phyloP scores from a whole-genome alignment of 2,329 filamentous ascomycete genomes.

The Lasiodiplodia theobromae region DNA sequence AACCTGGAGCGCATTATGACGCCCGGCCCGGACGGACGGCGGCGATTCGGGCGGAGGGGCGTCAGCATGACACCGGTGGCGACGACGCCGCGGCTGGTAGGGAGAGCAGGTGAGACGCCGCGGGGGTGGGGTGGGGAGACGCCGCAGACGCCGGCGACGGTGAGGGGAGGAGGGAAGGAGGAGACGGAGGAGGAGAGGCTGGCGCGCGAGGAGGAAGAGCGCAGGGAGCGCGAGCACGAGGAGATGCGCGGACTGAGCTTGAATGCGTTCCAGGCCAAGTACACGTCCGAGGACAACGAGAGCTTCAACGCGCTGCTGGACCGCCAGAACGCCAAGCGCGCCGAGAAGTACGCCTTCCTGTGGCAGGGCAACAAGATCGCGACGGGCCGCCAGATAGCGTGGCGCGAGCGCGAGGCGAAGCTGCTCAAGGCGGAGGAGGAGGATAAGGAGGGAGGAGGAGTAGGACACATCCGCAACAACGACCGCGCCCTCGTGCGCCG shows the following conservation, averaged over 20 bases:
- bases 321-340: slow-evolving; percentile 83
- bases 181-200: slow-evolving; percentile 26
- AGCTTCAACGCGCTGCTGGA: slow-evolving; percentile 94
- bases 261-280: slow-evolving; percentile 85
- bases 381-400: slow-evolving; percentile 66
- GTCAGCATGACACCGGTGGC: slow-evolving; percentile 41
- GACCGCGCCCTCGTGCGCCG: slow-evolving; percentile 27
- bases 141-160: slow-evolving; percentile 63
- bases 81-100: slow-evolving; percentile 31
- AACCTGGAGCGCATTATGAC: slow-evolving; percentile 76
- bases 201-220: slow-evolving; percentile 50
- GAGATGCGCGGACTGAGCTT: slow-evolving; percentile 70
- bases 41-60: slow-evolving; percentile 27
- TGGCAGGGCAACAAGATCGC: slow-evolving; percentile 87
- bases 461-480: slow-evolving; percentile 29
- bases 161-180: slow-evolving; percentile 37
- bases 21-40: slow-evolving; percentile 64
- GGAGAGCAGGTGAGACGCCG: slow-evolving; percentile 62
- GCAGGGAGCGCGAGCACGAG: slow-evolving; percentile 58
- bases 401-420: slow-evolving; percentile 66
- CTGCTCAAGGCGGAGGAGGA: slow-evolving; percentile 63
- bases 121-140: slow-evolving; percentile 75
- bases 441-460: neutral
- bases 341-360: slow-evolving; percentile 87
- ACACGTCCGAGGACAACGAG: slow-evolving; percentile 97